A percentile compares a stretch with the other conserved stretches of the same genome.
Conservation (phyloP, 768 basidiomycete genomes). For the Porphyrellus cyaneotinctus region DNA sequence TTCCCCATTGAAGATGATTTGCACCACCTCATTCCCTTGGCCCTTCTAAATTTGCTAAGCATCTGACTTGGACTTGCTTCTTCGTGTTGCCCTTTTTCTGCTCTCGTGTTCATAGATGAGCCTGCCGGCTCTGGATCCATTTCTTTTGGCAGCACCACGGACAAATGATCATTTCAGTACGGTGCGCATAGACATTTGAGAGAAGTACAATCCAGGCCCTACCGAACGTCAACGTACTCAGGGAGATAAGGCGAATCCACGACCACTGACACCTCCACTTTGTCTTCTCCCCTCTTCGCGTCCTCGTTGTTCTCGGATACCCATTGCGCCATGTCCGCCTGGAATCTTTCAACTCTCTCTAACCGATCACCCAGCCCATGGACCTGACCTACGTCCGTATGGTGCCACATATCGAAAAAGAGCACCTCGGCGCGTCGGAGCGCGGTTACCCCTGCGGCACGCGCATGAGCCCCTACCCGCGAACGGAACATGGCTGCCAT, state of each 20-base stretch:
- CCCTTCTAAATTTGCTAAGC: too few relatives aligned
- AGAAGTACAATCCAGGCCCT: not conserved
- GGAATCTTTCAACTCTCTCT: not conserved
- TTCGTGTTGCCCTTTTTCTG: too few relatives aligned
- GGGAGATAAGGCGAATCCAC: not conserved
- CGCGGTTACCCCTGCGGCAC: not conserved
- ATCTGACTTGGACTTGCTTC: too few relatives aligned
- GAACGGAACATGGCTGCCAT: conserved; percentile 10
- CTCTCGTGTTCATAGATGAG: too few relatives aligned
- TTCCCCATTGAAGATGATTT: too few relatives aligned
- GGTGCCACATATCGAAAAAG: conserved; percentile 14
- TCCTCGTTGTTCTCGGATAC: not conserved
- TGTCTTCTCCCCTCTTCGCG: not conserved
- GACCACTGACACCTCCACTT: not conserved
- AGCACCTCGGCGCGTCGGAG: too few relatives aligned
- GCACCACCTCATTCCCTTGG: too few relatives aligned
- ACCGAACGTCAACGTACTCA: not conserved
- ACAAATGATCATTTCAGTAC: too few relatives aligned
- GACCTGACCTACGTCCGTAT: not conserved
- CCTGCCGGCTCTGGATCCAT: too few relatives aligned
- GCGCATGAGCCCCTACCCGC: conserved; percentile 1
- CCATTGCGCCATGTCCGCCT: not conserved
- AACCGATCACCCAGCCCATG: not conserved
- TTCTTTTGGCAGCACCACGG: too few relatives aligned
- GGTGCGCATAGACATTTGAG: too few relatives aligned